Percentiles rank a stretch among this genome's conserved stretches.
These are phyloP conservation scores for Scheffersomyces coipomensis DNA, from an alignment of 805 yeast species.

Conservation along the genomic window DNA sequence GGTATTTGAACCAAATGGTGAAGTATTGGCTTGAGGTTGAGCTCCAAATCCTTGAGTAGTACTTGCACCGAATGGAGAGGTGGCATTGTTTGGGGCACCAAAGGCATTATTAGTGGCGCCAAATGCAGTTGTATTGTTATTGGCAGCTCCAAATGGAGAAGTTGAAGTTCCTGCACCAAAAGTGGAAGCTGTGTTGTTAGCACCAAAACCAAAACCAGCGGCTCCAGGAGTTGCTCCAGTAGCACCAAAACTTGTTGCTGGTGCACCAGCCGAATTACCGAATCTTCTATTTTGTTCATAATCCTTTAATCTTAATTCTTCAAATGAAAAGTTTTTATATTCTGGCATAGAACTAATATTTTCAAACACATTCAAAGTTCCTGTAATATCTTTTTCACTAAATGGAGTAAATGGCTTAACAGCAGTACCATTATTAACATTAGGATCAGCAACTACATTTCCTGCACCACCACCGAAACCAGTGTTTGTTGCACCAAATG, in stretches of 20 bases:
- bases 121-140: slow-evolving; percentile 22
- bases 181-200: slow-evolving; percentile 12
- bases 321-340: slow-evolving; percentile 75
- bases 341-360: slow-evolving; percentile 88
- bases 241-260: slow-evolving; percentile 31
- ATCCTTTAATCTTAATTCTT: slow-evolving; percentile 87
- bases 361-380: slow-evolving; percentile 55
- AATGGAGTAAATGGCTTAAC: slow-evolving; percentile 66
- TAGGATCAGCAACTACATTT: slow-evolving; percentile 25
- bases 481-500: slow-evolving; percentile 14
- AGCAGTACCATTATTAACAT: slow-evolving; percentile 64
- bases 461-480: slow-evolving; percentile 21
- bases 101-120: slow-evolving; percentile 29
- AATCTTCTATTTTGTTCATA: slow-evolving; percentile 69
- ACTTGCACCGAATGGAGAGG: slow-evolving; percentile 32
- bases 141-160: slow-evolving; percentile 13
- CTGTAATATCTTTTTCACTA: slow-evolving; percentile 68
- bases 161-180: slow-evolving; percentile 19
- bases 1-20: no score
- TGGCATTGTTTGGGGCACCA: slow-evolving; percentile 9
- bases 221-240: slow-evolving; percentile 28
- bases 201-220: slow-evolving; percentile 20
- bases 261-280: slow-evolving; percentile 42
- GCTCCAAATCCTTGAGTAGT: slow-evolving; percentile 15
- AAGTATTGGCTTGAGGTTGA: no score